Conservation (phyloP, 208 protist genomes). For the Leishmania arabica region DNA sequence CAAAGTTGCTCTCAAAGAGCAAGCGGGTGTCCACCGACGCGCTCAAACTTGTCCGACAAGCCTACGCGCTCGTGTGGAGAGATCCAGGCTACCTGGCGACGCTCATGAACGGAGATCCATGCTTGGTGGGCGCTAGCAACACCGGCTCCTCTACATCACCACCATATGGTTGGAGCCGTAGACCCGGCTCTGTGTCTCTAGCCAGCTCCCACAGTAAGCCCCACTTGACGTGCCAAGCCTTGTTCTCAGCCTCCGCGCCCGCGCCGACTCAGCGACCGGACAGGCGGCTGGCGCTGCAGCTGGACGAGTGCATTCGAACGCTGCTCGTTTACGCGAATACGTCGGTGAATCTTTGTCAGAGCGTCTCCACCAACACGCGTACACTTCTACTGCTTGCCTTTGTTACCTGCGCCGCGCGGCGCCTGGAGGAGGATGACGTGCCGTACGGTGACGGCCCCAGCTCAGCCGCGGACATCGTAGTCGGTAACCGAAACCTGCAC, state of each 20-base stretch:
- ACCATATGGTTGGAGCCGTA: background rate
- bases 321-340: constrained; percentile 87
- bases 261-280: constrained; percentile 40
- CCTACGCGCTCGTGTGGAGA: constrained; percentile 71
- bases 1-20: constrained; percentile 56
- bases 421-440: constrained; percentile 38
- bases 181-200: background rate
- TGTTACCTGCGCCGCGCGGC: constrained; percentile 60
- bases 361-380: constrained; percentile 47
- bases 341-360: constrained; percentile 55
- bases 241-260: constrained; percentile 37
- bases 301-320: constrained; percentile 70
- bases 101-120: constrained; percentile 23
- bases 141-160: background rate
- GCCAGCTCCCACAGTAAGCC: background rate
- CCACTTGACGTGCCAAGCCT: constrained; percentile 1
- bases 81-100: constrained; percentile 38
- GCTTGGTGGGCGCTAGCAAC: background rate
- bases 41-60: constrained; percentile 70
- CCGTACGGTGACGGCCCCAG: constrained; percentile 13
- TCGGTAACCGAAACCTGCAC: constrained; percentile 47
- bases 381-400: constrained; percentile 68
- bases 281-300: constrained; percentile 35
- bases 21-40: constrained; percentile 58
- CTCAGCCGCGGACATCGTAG: constrained; percentile 14